Base-by-base conservation (phyloP, 164 flowering plant genomes). In the Tetracentron sinense region DNA sequence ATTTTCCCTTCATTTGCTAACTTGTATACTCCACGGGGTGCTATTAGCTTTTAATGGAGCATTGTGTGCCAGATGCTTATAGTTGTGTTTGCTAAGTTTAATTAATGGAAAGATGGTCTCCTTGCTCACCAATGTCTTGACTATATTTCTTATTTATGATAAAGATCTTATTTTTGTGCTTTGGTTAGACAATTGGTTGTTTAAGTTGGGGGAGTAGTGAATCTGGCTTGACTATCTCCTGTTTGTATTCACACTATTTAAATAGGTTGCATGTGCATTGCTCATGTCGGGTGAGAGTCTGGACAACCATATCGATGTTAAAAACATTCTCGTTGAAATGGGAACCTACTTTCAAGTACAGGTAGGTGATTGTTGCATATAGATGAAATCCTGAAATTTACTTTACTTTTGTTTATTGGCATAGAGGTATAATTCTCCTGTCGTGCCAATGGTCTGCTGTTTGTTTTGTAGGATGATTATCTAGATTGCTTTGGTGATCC, bases 341-440 rank as follows among this genome's bases (percentile, higher is more conserved):
- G 97, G 97, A 61, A 88, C 75, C 58, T 94, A 94, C 74, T 94
- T 94, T 64, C 99, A 94, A 91, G 97, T 94, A 14, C 99, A 94
- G 97, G 98, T 89, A 61, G 71, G 65, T 49, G 7, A 57, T 64
- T 30, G 56, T 61, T 58, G 14, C 6, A 38, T 57, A 38, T 28
- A 19, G 38, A 20, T 26, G n/a, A n/a, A n/a, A n/a, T n/a, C n/a
- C 44, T 4, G 5, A 38, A 38, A 38, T 38, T 57, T 6, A 60
- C 1, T n/a, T 21, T 52, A 27, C 4, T 46, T 54, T 42, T 53
- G 38, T 51, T 1, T 6, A 7, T 25, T 26, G 60, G 42, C 8
- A 22, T 26, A n/a, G n/a, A n/a, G n/a, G n/a, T n/a, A n/a, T n/a
- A n/a, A n/a, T n/a, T n/a, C n/a, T n/a, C 5, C 2, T 29, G 50